Evolutionary conservation across 306 rosid species (phyloP).

Genomic region (Prunus salicina): DNA sequence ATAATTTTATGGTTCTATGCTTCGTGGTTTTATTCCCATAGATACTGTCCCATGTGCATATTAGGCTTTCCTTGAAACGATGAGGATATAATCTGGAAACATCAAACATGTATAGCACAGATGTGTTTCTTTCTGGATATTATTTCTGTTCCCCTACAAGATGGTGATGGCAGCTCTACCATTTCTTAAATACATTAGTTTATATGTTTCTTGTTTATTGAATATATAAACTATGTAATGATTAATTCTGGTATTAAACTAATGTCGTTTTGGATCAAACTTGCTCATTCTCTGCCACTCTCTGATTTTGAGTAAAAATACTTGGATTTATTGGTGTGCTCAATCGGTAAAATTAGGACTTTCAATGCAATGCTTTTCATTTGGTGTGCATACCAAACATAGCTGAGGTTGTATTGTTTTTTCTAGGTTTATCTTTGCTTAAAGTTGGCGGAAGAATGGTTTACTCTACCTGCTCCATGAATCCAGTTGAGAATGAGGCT

Average conservation of each 20-base stretch:
- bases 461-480: slow-evolving; percentile 97
- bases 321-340: neutral
- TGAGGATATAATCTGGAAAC: neutral
- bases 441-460: slow-evolving; percentile 97
- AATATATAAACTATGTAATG: neutral
- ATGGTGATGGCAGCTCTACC: neutral
- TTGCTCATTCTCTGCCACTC: slow-evolving; percentile 8
- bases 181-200: neutral
- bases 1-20: neutral
- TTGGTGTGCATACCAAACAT: neutral
- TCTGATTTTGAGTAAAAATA: neutral
- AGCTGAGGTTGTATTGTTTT: slow-evolving; percentile 21
- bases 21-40: neutral
- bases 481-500: slow-evolving; percentile 97
- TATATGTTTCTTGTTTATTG: slow-evolving; percentile 2
- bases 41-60: neutral
- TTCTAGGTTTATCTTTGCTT: slow-evolving; percentile 75
- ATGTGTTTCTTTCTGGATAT: slow-evolving; percentile 4
- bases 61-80: neutral
- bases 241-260: neutral
- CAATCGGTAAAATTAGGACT: neutral
- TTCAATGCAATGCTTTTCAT: neutral
- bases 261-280: slow-evolving; percentile 12
- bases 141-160: slow-evolving; percentile 6
- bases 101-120: slow-evolving; percentile 5